These are phyloP conservation scores for Thielaviopsis punctulata DNA, from an alignment of 2,329 filamentous ascomycete genomes.

Conservation along the genomic window DNA sequence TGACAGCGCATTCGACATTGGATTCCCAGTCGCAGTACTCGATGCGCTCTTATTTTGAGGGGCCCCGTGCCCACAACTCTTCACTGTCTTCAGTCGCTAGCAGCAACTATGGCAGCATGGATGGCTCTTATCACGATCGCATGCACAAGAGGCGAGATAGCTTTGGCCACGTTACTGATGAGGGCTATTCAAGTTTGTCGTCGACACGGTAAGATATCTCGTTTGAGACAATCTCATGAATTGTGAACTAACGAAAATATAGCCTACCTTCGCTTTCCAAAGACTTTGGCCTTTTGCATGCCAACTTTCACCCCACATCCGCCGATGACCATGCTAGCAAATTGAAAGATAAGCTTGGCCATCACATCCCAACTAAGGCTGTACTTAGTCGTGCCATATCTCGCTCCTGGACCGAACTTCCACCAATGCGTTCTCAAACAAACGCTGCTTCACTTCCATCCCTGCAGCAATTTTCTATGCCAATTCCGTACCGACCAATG, in stretches of 20 bases:
- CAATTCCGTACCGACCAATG: slow-evolving; percentile 25
- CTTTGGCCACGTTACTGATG: slow-evolving; percentile 19
- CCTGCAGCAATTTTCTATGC: slow-evolving; percentile 25
- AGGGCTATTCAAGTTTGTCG: slow-evolving; percentile 28
- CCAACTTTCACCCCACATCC: slow-evolving; percentile 28
- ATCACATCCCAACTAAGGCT: slow-evolving; percentile 28
- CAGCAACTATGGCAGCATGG: slow-evolving; percentile 26
- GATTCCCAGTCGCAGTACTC: not conserved
- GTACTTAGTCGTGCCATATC: slow-evolving; percentile 20
- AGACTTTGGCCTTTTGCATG: slow-evolving; percentile 33
- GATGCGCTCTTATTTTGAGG: slow-evolving; percentile 3
- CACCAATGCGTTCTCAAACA: slow-evolving; percentile 22
- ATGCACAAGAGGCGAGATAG: slow-evolving; percentile 7
- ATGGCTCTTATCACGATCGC: slow-evolving; percentile 18
- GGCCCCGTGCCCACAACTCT: slow-evolving; percentile 2
- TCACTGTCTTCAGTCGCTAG: slow-evolving; percentile 11
- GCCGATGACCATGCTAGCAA: slow-evolving; percentile 31
- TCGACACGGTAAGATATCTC: slow-evolving; percentile 21
- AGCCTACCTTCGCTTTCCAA: slow-evolving; percentile 26
- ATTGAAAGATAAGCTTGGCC: slow-evolving; percentile 36
- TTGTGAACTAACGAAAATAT: slow-evolving; percentile 15
- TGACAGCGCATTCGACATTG: slow-evolving; percentile 5
- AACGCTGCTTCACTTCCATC: slow-evolving; percentile 23
- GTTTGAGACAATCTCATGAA: slow-evolving; percentile 1
- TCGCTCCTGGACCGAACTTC: not conserved